Evolutionary conservation across 306 rosid species (phyloP), one percentile per base, ranked within the genome.

Genomic region (Rubus parviflorus): DNA sequence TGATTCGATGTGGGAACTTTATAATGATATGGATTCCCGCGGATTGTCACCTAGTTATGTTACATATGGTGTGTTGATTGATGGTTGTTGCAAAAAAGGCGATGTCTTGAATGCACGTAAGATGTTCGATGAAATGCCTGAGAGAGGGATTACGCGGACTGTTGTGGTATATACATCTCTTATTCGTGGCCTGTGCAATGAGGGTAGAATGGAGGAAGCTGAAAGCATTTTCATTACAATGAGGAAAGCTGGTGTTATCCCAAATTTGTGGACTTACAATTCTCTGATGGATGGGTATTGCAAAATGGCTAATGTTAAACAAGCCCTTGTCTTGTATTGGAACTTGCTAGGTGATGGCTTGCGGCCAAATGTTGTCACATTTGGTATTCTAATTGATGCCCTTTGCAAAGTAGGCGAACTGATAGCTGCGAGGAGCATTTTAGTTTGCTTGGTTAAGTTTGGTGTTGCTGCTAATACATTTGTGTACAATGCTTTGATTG

Each of bases 241-340:
- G 97, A 73, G 53, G 80, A 85, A 83, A 73, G 75, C 74, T 3
- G 83, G 89, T 30, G 86, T 84, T 62, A 45, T 65, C 0, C 97
- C 95, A 0, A 89, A 91, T 81, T 76, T 85, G 82, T 91, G 88
- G 70, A 84, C 88, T 68, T 93, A 86, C 77, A 81, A 84, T 76
- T 86, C 89, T 64, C 77, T 91, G 54, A 85, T 93, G 84, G 89
- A 91, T 87, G 97, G 97, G 57, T 88, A 93, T 73, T 79, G 83
- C 83, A 89, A 86, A 81, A 60, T 72, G 79, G 81, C 85, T 75
- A 68, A 84, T 81, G 83, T 80, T 40, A 81, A 70, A 75, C 76
- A 74, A 45, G 91, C 80, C 35, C 56, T 89, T 69, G 66, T 75
- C 15, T 68, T 88, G 80, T 93, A 83, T 79, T 63, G 25, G 73